These are phyloP conservation scores for Tuber brumale DNA, from an alignment of 495 filamentous ascomycete genomes.

Conservation along the genomic window DNA sequence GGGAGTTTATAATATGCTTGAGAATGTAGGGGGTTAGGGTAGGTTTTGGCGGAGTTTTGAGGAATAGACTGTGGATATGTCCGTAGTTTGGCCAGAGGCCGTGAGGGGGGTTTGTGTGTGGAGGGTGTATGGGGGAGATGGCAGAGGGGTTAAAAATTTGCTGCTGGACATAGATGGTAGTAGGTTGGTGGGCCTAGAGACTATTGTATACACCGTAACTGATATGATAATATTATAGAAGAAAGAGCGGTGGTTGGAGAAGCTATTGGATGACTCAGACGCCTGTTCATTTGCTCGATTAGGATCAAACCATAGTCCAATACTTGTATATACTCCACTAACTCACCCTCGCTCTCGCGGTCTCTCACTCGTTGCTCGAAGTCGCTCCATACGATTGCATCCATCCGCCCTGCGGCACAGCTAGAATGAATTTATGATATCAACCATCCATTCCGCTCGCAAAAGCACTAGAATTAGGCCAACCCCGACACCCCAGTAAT, in stretches of 20 bases:
- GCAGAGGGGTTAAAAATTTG: conserved; percentile 16
- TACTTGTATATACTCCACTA: background rate
- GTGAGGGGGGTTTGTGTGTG: conserved; percentile 39
- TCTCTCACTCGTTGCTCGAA: background rate
- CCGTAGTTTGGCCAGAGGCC: conserved; percentile 49
- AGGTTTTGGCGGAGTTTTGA: conserved; percentile 26
- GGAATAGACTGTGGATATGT: conserved; percentile 44
- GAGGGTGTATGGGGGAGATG: conserved; percentile 37
- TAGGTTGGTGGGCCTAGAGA: background rate
- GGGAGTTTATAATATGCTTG: conserved; percentile 45
- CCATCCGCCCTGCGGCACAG: background rate
- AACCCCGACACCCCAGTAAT: background rate
- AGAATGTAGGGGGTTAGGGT: conserved; percentile 41
- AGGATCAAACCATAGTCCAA: background rate
- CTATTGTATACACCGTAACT: background rate
- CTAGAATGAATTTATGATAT: background rate
- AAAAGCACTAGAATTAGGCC: background rate
- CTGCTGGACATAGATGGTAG: conserved; percentile 9
- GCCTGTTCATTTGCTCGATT: background rate
- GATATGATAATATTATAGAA: background rate
- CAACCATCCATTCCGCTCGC: background rate
- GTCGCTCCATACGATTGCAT: background rate
- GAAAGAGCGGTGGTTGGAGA: background rate
- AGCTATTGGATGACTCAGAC: background rate
- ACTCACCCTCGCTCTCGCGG: too few relatives aligned